phyloP scores from a whole-genome alignment of 257 asterid genomes.

The Fraxinus pennsylvanica region DNA sequence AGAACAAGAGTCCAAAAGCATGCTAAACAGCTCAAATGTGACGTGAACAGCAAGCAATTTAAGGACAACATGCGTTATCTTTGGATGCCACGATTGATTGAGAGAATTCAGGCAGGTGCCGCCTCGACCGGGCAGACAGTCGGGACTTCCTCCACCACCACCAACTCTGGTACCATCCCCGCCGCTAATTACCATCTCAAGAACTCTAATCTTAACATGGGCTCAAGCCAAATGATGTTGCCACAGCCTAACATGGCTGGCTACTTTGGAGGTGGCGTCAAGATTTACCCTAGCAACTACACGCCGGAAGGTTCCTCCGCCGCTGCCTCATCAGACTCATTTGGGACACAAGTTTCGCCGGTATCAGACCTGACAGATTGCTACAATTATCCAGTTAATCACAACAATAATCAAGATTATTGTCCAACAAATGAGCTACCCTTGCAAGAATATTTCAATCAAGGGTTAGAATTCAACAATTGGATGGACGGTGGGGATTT shows the following conservation, averaged over 20 bases:
- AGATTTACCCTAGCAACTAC: constrained; percentile 20
- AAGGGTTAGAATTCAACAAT: constrained; percentile 45
- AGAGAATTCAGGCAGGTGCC: constrained; percentile 57
- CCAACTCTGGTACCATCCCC: constrained; percentile 8
- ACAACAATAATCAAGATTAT: constrained; percentile 39
- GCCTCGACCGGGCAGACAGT: neutral
- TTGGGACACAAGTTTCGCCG: constrained; percentile 56
- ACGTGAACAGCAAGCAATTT: constrained; percentile 72
- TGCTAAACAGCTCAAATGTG: constrained; percentile 84
- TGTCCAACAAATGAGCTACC: constrained; percentile 32
- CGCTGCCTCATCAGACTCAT: constrained; percentile 67
- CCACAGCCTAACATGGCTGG: constrained; percentile 12
- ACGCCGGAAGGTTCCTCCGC: constrained; percentile 59
- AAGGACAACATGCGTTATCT: constrained; percentile 75
- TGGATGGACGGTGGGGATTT: constrained; percentile 71
- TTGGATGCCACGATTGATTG: constrained; percentile 81
- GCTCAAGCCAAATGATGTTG: constrained; percentile 18
- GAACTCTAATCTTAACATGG: constrained; percentile 15
- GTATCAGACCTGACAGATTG: constrained; percentile 67
- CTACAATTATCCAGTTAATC: constrained; percentile 43
- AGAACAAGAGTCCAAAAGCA: constrained; percentile 83
- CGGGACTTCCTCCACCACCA: neutral
- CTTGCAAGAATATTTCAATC: constrained; percentile 43
- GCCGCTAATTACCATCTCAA: constrained; percentile 2
- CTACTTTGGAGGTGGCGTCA: constrained; percentile 8